Evolutionary conservation across 2,329 filamentous ascomycete genomes (phyloP).

Genomic region (Colletotrichum sp.): DNA sequence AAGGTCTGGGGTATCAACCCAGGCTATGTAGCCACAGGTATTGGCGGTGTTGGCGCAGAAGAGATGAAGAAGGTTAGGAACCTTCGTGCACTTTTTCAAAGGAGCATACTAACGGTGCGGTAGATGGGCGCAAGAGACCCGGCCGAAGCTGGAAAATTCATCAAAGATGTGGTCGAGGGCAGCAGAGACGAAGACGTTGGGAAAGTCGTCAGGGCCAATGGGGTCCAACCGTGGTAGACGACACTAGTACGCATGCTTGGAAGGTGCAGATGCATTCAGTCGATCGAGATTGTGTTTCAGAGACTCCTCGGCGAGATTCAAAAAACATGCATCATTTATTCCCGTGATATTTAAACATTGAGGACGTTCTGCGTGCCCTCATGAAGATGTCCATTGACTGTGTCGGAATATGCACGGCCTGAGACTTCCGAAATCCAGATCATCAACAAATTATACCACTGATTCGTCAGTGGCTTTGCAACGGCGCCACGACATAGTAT

Average conservation of each 20-base stretch:
- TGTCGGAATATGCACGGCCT: fast-evolving
- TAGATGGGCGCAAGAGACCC: background rate
- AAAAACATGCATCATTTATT: too few relatives aligned
- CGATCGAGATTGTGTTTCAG: too few relatives aligned
- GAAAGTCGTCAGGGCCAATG: background rate
- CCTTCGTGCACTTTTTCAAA: background rate
- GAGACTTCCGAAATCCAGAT: background rate
- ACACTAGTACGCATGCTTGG: too few relatives aligned
- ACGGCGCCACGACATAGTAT: background rate
- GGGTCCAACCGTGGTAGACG: background rate
- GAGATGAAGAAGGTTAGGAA: background rate
- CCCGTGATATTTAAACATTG: too few relatives aligned
- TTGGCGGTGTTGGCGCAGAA: background rate
- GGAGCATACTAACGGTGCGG: background rate
- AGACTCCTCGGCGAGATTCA: too few relatives aligned
- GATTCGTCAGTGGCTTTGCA: background rate
- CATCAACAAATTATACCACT: background rate
- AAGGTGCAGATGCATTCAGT: too few relatives aligned
- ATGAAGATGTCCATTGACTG: fast-evolving
- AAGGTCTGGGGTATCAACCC: background rate
- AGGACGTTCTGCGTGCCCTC: background rate
- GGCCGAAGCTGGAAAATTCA: background rate
- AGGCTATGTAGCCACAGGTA: background rate
- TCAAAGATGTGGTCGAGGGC: background rate
- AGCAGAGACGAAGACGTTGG: background rate